Base-by-base conservation (phyloP, 495 filamentous ascomycete species). In the Extremus antarcticus region DNA sequence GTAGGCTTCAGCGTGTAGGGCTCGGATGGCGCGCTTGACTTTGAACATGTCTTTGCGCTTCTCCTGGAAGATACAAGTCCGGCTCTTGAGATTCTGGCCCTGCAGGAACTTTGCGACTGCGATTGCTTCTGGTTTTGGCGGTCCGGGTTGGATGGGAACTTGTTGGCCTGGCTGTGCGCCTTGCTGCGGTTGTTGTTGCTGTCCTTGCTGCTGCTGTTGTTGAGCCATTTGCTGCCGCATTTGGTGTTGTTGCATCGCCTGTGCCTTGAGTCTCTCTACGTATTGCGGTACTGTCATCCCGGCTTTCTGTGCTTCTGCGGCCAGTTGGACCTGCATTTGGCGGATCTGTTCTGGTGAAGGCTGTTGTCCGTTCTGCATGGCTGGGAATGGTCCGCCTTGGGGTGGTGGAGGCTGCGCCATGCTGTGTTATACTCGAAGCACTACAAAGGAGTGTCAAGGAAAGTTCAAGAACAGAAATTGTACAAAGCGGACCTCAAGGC, bases 31-130 rank as follows among this genome's bases (percentile, higher is more conserved):
- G 64, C 94, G 88, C 76, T 99, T 99, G 68, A 99, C 94, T 78
- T 85, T 87, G 72, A 99, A 97, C 83, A 99, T 90, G 59, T 99
- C 91, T 73, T 95, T 97, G 55, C 94, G 78, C 74, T 97, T 91
- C 58, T 92, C 94, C 63, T 96, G 90, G 60, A 95, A 76, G 55
- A 99, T 94, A 71, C 85, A 89, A 24, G 92, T 95, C 59, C 94
- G 78, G 43, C 81, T 75, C 78, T 99, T 99, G 59, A 99, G 74
- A 60, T 88, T 77, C 71, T 96, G 90, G 50, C 78, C 72, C 58
- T 82, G 79, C 50, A 99, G 74, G 73, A 91, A 99, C 63, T 89
- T 84, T 60, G 94, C 94, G 22, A 99, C 80, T 17, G 90, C 88
- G 20, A 96, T 64, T 3, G 90, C 90, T 63, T 88, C 84, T 35